Evolutionary conservation across 2,329 filamentous ascomycete species (phyloP), one percentile per base, ranked within the genome.

Genomic region (Zasmidium citrigriseum): DNA sequence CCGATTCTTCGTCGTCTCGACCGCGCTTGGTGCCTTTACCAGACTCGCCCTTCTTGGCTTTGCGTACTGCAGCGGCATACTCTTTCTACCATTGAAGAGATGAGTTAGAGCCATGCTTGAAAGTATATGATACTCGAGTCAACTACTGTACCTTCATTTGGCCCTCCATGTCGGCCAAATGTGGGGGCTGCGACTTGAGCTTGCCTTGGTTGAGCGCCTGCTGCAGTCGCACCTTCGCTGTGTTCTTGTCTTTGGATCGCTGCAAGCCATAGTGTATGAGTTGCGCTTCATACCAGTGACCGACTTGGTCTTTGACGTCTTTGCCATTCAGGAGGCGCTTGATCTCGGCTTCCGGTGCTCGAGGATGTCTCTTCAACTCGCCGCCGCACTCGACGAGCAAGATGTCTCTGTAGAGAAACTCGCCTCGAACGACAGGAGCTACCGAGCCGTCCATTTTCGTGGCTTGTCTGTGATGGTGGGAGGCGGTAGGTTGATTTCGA

Each of bases 271-370:
- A 88, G 71, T 88, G 86, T 3, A 85, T 71, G 11, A 87, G 77
- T 61, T 88, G 84, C 0, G 85, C 84, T 61, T 85, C 80, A 58
- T 85, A 88, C 81, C 82, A 88, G 62, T 87, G 83, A 1, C 77
- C 83, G 0, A 83, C 79, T 46, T 78, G 79, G 64, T 86, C 82
- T 46, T 80, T 77, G 34, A 53, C 22, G 10, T 52, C 53, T 49
- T 58, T 65, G 47, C 64, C 68, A 29, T 62, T 65, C 18, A 70
- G 60, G 24, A 66, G 54, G 24, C 49, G 50, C 45, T 63, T 64
- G 54, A 70, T 58, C 48, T 71, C 68, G 16, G 59, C 38, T 34
- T 59, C 58, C 49, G 67, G 59, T 12, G 68, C 69, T 49, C 69
- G 64, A 47, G 67, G 51, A 60, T 72, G 68, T 16, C 68, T 58